Evolutionary conservation across 2,329 filamentous ascomycete genomes (phyloP).

Genomic region (Zopfia rhizophila): DNA sequence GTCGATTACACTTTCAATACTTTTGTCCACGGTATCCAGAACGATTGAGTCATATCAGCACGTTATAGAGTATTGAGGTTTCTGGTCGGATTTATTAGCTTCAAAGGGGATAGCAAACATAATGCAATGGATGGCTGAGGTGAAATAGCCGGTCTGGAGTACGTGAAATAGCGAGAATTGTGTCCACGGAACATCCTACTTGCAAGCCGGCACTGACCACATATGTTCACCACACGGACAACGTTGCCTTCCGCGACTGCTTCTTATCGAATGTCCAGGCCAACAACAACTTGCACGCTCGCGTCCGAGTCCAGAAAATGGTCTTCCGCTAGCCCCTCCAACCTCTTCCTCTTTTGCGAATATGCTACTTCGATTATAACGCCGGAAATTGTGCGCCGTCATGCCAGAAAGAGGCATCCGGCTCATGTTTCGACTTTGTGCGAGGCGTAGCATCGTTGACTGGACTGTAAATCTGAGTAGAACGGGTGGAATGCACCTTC

Average conservation of each 20-base stretch:
- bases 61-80: conserved; percentile 9
- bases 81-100: conserved; percentile 6
- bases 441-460: conserved; percentile 8
- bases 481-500: conserved; percentile 12
- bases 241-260: too few relatives aligned
- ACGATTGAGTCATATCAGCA: conserved; percentile 5
- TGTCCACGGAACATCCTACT: too few relatives aligned
- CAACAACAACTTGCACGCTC: too few relatives aligned
- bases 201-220: too few relatives aligned
- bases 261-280: too few relatives aligned
- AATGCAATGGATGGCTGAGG: too few relatives aligned
- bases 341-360: conserved; percentile 16
- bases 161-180: too few relatives aligned
- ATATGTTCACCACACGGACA: too few relatives aligned
- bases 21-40: conserved; percentile 7
- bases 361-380: conserved; percentile 21
- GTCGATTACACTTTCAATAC: conserved; percentile 12
- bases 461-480: conserved; percentile 12
- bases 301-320: conserved; percentile 12
- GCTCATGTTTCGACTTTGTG: conserved; percentile 15
- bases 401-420: conserved; percentile 18
- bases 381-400: conserved; percentile 15
- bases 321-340: conserved; percentile 2
- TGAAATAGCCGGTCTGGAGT: too few relatives aligned
- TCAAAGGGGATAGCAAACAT: too few relatives aligned